These are phyloP conservation scores for Rubus parviflorus DNA, from an alignment of 306 rosid genomes.

Conservation along the genomic window DNA sequence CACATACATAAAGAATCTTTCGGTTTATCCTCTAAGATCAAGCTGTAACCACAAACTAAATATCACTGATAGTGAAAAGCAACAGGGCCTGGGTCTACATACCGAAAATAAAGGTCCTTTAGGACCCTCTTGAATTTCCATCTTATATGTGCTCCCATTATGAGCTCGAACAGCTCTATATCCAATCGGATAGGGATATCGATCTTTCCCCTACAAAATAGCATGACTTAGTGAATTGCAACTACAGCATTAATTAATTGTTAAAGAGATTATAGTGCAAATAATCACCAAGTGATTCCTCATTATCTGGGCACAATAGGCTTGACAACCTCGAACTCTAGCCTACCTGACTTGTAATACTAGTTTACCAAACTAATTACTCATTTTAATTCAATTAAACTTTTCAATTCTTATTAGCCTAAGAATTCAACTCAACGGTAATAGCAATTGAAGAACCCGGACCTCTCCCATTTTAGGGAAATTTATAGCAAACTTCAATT, in stretches of 20 bases:
- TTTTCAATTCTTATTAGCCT: not conserved
- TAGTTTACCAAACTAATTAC: not conserved
- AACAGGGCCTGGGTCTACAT: constrained; percentile 27
- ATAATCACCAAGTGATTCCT: not conserved
- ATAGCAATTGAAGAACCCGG: not conserved
- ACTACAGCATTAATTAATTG: not conserved
- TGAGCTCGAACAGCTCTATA: constrained; percentile 65
- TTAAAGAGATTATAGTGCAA: not conserved
- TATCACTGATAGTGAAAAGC: constrained; percentile 16
- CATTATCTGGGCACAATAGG: not conserved
- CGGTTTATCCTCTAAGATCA: constrained; percentile 22
- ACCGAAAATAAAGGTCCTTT: constrained; percentile 82
- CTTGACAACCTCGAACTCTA: not conserved
- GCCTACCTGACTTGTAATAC: not conserved
- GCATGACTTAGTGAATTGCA: constrained; percentile 5
- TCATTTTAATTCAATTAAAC: not conserved
- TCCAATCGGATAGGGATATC: constrained; percentile 89
- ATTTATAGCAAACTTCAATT: too few species aligned
- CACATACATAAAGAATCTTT: constrained; percentile 18
- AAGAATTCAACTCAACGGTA: not conserved
- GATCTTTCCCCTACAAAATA: constrained; percentile 74
- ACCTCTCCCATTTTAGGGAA: not conserved
- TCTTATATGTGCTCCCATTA: constrained; percentile 61
- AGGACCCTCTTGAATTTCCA: constrained; percentile 80
- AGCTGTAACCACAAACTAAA: constrained; percentile 6